Percentiles rank a stretch among this genome's conserved stretches.
Conservation (phyloP, 2,329 filamentous ascomycete species). For the Xylaria multiplex region DNA sequence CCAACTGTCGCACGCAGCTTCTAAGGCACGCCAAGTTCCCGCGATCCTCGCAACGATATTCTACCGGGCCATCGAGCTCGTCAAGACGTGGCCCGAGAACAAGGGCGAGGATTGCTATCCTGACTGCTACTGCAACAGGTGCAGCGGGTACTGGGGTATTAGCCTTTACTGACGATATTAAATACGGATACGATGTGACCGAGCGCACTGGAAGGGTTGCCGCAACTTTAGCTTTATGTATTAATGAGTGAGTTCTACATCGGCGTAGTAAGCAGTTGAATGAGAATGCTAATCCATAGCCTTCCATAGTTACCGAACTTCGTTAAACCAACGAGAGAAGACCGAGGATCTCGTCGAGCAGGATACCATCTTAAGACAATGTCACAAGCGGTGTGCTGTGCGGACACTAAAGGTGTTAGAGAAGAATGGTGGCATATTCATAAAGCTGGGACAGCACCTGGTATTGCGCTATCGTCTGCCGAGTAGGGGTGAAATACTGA, state of each 20-base stretch:
- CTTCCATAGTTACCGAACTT: slow-evolving; percentile 79
- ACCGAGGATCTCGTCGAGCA: slow-evolving; percentile 71
- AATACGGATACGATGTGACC: slow-evolving; percentile 77
- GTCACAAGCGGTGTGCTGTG: slow-evolving; percentile 91
- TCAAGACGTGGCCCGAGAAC: slow-evolving; percentile 41
- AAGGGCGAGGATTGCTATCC: slow-evolving; percentile 47
- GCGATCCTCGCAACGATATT: slow-evolving; percentile 41
- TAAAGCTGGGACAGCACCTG: slow-evolving; percentile 95
- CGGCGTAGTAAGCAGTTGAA: not conserved
- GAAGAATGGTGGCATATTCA: slow-evolving; percentile 97
- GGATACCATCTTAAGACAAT: slow-evolving; percentile 76
- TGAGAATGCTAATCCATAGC: slow-evolving; percentile 24
- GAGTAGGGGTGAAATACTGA: slow-evolving; percentile 11
- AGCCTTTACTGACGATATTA: slow-evolving; percentile 74
- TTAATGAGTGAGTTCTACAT: slow-evolving; percentile 76
- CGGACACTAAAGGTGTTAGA: slow-evolving; percentile 88
- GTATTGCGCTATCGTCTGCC: slow-evolving; percentile 52
- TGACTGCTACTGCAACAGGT: slow-evolving; percentile 63
- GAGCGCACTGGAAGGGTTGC: slow-evolving; percentile 84
- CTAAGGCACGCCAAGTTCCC: slow-evolving; percentile 48
- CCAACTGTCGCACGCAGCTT: slow-evolving; percentile 56
- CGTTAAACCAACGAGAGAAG: slow-evolving; percentile 75
- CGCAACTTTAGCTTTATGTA: slow-evolving; percentile 78
- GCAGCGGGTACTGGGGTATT: slow-evolving; percentile 60
- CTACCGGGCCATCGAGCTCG: slow-evolving; percentile 40